Conservation (phyloP, 768 basidiomycete species). For the Gyrodon lividus region DNA sequence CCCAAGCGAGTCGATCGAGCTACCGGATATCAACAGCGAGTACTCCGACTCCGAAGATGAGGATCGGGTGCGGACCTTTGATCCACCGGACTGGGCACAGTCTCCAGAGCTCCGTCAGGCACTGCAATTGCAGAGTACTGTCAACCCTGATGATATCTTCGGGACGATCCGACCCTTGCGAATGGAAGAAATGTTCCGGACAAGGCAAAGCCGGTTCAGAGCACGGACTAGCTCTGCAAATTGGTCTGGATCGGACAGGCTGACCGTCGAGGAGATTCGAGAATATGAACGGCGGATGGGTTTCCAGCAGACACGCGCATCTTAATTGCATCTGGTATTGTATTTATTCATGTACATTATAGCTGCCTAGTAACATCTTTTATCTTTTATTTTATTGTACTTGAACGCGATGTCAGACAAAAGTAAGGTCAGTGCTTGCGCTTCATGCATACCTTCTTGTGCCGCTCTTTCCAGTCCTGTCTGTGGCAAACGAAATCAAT, state of each 20-base stretch:
- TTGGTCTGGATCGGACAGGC: conserved; percentile 89
- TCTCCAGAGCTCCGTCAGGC: conserved; percentile 82
- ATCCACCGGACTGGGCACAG: conserved; percentile 87
- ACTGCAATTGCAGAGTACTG: conserved; percentile 76
- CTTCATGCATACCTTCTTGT: conserved; percentile 28
- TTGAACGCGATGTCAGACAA: not conserved
- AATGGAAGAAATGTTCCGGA: conserved; percentile 94
- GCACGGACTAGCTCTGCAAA: conserved; percentile 93
- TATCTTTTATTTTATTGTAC: not conserved
- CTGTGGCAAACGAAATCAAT: too few relatives aligned
- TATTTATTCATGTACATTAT: conserved; percentile 13
- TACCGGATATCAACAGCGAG: conserved; percentile 95
- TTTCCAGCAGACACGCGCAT: conserved; percentile 43
- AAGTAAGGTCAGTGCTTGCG: not conserved
- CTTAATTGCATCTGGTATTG: conserved; percentile 13
- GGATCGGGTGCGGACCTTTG: conserved; percentile 67
- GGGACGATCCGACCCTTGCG: conserved; percentile 80
- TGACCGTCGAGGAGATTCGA: conserved; percentile 80
- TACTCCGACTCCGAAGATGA: conserved; percentile 97
- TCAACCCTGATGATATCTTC: conserved; percentile 91
- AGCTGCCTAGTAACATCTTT: not conserved
- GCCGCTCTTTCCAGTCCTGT: conserved; percentile 31
- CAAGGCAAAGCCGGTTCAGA: conserved; percentile 75
- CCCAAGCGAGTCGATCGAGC: conserved; percentile 79
- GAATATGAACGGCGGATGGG: conserved; percentile 94